A percentile compares a stretch with the other conserved stretches of the same genome.
Conservation (phyloP, 2,329 filamentous ascomycete species). For the Aureobasidium sp. region DNA sequence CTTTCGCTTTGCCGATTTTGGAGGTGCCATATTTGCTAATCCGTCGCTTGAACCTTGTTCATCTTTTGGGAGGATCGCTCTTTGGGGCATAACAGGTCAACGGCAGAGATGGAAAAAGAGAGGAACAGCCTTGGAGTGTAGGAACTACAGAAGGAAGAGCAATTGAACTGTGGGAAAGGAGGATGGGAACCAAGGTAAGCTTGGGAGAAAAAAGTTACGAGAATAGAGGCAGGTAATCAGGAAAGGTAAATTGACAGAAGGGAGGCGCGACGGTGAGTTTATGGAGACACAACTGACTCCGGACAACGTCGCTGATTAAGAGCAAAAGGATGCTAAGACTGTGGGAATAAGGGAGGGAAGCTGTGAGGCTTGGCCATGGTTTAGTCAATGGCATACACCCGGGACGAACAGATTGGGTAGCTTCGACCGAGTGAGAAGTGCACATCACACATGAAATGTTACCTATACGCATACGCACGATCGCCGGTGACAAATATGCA, state of each 20-base stretch:
- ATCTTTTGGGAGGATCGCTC: constrained; percentile 14
- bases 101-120: too few species aligned
- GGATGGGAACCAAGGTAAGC: neutral
- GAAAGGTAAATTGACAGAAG: constrained; percentile 1
- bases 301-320: constrained; percentile 7
- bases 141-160: neutral
- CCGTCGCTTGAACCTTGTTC: constrained; percentile 12
- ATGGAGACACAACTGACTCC: neutral
- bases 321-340: constrained; percentile 4
- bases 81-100: constrained; percentile 8
- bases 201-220: neutral
- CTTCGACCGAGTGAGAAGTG: neutral
- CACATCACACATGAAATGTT: neutral
- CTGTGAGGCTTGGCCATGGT: neutral
- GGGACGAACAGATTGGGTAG: neutral
- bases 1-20: constrained; percentile 25
- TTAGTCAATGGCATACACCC: constrained; percentile 3
- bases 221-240: neutral
- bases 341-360: neutral
- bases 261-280: constrained; percentile 6
- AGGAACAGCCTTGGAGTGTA: neutral
- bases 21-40: constrained; percentile 1
- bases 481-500: constrained; percentile 11
- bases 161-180: neutral
- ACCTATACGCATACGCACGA: constrained; percentile 1